These are phyloP conservation scores for Mycena filopes DNA, from an alignment of 768 basidiomycete genomes.

Conservation along the genomic window DNA sequence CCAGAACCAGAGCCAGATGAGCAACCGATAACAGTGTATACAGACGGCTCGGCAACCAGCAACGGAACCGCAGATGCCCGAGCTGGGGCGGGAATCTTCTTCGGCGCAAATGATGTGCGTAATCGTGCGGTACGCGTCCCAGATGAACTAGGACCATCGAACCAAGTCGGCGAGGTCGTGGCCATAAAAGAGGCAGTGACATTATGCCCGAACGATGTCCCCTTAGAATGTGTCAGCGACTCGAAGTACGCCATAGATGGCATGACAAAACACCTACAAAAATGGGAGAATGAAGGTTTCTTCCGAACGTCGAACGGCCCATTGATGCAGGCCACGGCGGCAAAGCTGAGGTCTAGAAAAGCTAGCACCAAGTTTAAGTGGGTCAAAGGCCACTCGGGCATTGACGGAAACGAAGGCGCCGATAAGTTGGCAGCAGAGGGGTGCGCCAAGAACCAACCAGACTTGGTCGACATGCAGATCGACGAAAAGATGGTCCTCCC, in stretches of 20 bases:
- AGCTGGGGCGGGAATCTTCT: not conserved
- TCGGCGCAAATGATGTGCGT: not conserved
- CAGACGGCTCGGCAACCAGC: not conserved
- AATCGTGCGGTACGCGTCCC: not conserved
- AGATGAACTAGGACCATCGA: not conserved
- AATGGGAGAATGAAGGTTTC: constrained; percentile 26
- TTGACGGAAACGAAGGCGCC: constrained; percentile 38
- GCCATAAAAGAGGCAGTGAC: not conserved
- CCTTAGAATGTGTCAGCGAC: not conserved
- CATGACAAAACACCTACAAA: constrained; percentile 19
- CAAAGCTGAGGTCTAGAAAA: constrained; percentile 5
- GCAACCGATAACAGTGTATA: not conserved
- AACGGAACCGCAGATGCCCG: not conserved
- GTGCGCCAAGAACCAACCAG: not conserved
- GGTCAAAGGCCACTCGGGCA: constrained; percentile 39
- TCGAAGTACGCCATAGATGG: not conserved
- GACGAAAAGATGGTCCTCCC: constrained; percentile 6
- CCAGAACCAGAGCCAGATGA: not conserved
- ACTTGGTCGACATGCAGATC: constrained; percentile 13
- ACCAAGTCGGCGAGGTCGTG: not conserved
- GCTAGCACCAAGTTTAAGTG: constrained; percentile 35
- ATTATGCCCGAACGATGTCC: not conserved
- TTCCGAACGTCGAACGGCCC: not conserved
- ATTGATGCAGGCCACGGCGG: not conserved
- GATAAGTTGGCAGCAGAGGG: constrained; percentile 36